Percentiles rank a stretch among this genome's conserved stretches.
Evolutionary conservation across 345 rosid genomes (phyloP).

Genomic region (Linum usitatissimum): DNA sequence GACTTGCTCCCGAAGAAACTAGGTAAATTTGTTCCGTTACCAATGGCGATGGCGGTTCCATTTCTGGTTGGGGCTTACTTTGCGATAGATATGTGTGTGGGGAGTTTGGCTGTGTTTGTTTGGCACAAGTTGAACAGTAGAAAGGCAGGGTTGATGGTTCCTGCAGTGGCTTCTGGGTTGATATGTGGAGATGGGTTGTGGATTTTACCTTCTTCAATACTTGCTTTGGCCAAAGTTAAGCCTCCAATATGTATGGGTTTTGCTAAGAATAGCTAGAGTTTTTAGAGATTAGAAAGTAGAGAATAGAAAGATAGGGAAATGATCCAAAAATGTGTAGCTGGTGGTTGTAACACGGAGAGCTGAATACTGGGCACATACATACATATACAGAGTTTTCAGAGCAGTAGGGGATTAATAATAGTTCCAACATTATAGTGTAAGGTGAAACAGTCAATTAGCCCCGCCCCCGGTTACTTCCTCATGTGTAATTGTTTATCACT

Average conservation of each 20-base stretch:
- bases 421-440: no score
- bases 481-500: no score
- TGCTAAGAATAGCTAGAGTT: not conserved
- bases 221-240: not conserved
- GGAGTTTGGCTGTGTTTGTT: not conserved
- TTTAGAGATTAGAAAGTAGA: not conserved
- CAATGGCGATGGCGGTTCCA: constrained; percentile 3
- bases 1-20: not conserved
- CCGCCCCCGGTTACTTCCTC: no score
- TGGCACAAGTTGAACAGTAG: not conserved
- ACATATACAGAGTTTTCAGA: no score
- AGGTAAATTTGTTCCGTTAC: not conserved
- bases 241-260: constrained; percentile 2
- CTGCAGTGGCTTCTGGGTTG: constrained; percentile 3
- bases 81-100: constrained; percentile 4
- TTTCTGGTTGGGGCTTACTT: constrained; percentile 1
- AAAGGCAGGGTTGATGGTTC: constrained; percentile 7
- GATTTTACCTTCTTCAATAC: constrained; percentile 2
- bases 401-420: no score
- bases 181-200: constrained; percentile 7
- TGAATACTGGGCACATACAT: no score
- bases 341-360: no score
- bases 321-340: not conserved
- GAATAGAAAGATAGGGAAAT: not conserved
- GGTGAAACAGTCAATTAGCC: no score